These are phyloP conservation scores for Lolium perenne DNA, from an alignment of 176 grass and related monocot genomes.

Conservation along the genomic window DNA sequence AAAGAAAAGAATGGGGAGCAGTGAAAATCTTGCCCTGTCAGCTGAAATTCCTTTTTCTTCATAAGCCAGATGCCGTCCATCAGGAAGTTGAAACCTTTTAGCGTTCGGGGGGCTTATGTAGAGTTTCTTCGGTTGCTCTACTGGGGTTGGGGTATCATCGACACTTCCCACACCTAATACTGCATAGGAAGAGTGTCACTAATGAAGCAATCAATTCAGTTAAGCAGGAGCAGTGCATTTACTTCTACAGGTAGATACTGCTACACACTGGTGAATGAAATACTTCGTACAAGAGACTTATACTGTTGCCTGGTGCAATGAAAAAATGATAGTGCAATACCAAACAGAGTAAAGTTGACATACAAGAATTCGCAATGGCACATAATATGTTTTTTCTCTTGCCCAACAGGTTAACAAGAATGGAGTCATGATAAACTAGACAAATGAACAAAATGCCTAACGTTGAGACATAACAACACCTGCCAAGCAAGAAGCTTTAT, in stretches of 20 bases:
- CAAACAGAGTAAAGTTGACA: background rate
- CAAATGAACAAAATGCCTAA: background rate
- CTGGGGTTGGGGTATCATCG: slow-evolving; percentile 42
- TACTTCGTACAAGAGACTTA: background rate
- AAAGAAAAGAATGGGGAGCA: slow-evolving; percentile 96
- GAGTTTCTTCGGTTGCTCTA: slow-evolving; percentile 71
- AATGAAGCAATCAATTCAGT: slow-evolving; percentile 30
- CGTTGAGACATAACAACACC: background rate
- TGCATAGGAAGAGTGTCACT: slow-evolving; percentile 52
- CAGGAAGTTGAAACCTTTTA: slow-evolving; percentile 78
- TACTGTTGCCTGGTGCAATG: background rate
- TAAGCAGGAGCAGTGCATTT: slow-evolving; percentile 12
- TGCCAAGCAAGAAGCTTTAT: slow-evolving; percentile 37
- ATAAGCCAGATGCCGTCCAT: slow-evolving; percentile 85
- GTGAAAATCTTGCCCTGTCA: slow-evolving; percentile 76
- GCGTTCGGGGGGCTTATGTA: slow-evolving; percentile 82
- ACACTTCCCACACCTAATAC: slow-evolving; percentile 63
- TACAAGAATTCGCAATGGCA: background rate
- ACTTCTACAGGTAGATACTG: slow-evolving; percentile 26
- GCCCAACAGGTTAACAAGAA: slow-evolving; percentile 8
- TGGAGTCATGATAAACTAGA: background rate
- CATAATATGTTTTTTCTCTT: background rate
- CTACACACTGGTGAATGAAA: background rate
- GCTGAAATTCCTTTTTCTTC: slow-evolving; percentile 77
- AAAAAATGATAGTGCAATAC: slow-evolving; percentile 22